A percentile compares a stretch with the other conserved stretches of the same genome.
phyloP scores from a whole-genome alignment of 2,329 filamentous ascomycete species.

The Paecilomyces variotii region DNA sequence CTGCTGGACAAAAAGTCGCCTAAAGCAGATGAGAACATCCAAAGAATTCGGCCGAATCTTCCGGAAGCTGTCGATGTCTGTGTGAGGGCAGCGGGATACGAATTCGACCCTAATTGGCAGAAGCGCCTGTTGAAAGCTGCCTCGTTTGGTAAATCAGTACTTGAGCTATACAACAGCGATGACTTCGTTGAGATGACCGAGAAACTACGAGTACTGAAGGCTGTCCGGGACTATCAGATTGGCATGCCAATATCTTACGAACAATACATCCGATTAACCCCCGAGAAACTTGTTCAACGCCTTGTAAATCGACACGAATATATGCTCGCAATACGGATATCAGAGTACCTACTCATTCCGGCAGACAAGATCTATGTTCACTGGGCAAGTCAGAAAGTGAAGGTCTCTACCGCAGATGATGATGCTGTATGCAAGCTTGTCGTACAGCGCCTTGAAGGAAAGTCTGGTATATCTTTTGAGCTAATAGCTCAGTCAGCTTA shows the following conservation, averaged over 20 bases:
- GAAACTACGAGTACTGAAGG: conserved; percentile 83
- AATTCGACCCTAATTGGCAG: conserved; percentile 86
- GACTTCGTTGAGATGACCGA: conserved; percentile 99
- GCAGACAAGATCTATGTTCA: conserved; percentile 90
- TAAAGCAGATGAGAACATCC: conserved; percentile 96
- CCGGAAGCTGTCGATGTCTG: conserved; percentile 92
- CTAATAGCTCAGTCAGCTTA: conserved; percentile 88
- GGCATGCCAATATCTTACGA: conserved; percentile 88
- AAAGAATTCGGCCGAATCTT: conserved; percentile 78
- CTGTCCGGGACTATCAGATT: conserved; percentile 82
- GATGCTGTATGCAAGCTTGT: conserved; percentile 79
- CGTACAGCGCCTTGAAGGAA: conserved; percentile 76
- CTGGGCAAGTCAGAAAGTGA: conserved; percentile 93
- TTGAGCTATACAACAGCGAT: conserved; percentile 96
- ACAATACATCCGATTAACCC: conserved; percentile 83
- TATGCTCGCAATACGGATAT: conserved; percentile 78
- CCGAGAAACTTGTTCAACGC: conserved; percentile 77
- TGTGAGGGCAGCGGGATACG: conserved; percentile 84
- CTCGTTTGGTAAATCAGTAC: conserved; percentile 93
- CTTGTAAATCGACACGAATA: conserved; percentile 88
- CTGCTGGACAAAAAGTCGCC: conserved; percentile 89
- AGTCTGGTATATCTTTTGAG: conserved; percentile 91
- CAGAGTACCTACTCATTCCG: conserved; percentile 76
- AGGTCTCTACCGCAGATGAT: conserved; percentile 74
- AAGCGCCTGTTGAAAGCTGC: conserved; percentile 94